Percentiles rank a stretch among this genome's conserved stretches.
Conservation (phyloP, 2,329 filamentous ascomycete species). For the Xylariaceae sp. region DNA sequence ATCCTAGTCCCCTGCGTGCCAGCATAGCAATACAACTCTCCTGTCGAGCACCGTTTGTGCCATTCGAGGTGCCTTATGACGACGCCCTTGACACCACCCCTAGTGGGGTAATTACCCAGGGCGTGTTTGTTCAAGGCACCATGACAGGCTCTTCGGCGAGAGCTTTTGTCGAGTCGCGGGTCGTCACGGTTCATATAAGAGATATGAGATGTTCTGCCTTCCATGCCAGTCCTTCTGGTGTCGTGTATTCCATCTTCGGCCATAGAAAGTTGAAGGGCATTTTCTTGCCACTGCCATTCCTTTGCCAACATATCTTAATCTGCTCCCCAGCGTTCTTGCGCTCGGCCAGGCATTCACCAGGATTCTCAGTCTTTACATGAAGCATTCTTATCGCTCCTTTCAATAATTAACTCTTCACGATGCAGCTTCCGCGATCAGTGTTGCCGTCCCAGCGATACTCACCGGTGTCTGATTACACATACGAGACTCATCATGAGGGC, state of each 20-base stretch:
- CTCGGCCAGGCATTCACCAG: conserved; percentile 29
- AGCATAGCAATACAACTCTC: conserved; percentile 20
- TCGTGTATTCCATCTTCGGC: conserved; percentile 22
- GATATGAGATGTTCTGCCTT: conserved; percentile 31
- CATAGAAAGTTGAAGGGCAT: conserved; percentile 26
- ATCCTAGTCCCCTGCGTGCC: conserved; percentile 31
- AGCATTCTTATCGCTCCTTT: conserved; percentile 30
- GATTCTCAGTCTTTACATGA: conserved; percentile 32
- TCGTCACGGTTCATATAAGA: conserved; percentile 28
- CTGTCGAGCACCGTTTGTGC: conserved; percentile 27
- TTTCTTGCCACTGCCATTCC: conserved; percentile 35
- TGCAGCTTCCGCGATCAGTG: conserved; percentile 42
- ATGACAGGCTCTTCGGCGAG: conserved; percentile 22
- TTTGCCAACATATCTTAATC: conserved; percentile 34
- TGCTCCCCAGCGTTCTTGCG: conserved; percentile 33
- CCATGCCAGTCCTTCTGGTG: conserved; percentile 28
- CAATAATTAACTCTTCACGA: conserved; percentile 25
- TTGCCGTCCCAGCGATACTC: conserved; percentile 49
- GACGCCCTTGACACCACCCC: conserved; percentile 27
- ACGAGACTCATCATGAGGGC: conserved; percentile 40
- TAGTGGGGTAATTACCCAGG: conserved; percentile 23
- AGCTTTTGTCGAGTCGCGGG: conserved; percentile 9
- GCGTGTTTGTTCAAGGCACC: conserved; percentile 26
- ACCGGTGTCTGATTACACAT: conserved; percentile 40
- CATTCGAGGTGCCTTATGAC: conserved; percentile 28